These are phyloP conservation scores for Ustilago shanxiensis DNA, from an alignment of 1,284 basidiomycete species.

Conservation along the genomic window DNA sequence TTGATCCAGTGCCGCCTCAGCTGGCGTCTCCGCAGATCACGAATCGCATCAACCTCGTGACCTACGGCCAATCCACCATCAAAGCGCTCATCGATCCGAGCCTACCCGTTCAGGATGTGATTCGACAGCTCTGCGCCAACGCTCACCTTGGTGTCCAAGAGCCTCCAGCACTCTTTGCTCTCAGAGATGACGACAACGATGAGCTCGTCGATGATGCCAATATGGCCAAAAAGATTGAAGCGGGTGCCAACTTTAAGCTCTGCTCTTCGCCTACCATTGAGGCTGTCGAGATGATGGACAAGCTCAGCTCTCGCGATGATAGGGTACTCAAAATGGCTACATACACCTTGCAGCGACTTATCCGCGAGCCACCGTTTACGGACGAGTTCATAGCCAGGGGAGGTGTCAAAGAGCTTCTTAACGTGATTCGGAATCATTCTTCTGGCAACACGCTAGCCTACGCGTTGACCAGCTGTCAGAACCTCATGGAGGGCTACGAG, in stretches of 20 bases:
- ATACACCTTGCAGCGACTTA: conserved; percentile 85
- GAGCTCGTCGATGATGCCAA: conserved; percentile 84
- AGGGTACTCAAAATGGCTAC: conserved; percentile 77
- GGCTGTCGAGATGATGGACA: conserved; percentile 82
- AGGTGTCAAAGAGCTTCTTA: conserved; percentile 72
- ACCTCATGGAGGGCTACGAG: conserved; percentile 72
- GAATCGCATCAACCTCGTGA: conserved; percentile 61
- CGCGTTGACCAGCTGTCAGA: conserved; percentile 85
- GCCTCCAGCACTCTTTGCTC: conserved; percentile 82
- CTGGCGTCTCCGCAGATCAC: conserved; percentile 28
- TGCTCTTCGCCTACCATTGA: conserved; percentile 85
- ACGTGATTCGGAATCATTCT: conserved; percentile 66
- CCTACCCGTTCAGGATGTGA: conserved; percentile 59
- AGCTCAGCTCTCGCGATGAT: conserved; percentile 77
- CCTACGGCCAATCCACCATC: conserved; percentile 61
- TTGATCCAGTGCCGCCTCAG: conserved; percentile 21
- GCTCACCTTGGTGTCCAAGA: conserved; percentile 82
- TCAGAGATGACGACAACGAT: conserved; percentile 84
- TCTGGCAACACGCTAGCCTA: conserved; percentile 90
- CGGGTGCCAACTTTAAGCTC: conserved; percentile 72
- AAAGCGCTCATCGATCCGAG: conserved; percentile 61
- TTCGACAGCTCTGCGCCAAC: conserved; percentile 70
- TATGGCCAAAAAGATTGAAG: conserved; percentile 64
- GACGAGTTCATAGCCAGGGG: conserved; percentile 84
- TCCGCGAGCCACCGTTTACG: conserved; percentile 89